phyloP scores from a whole-genome alignment of 2,329 filamentous ascomycete species.

The Hymenoscyphus albidus region DNA sequence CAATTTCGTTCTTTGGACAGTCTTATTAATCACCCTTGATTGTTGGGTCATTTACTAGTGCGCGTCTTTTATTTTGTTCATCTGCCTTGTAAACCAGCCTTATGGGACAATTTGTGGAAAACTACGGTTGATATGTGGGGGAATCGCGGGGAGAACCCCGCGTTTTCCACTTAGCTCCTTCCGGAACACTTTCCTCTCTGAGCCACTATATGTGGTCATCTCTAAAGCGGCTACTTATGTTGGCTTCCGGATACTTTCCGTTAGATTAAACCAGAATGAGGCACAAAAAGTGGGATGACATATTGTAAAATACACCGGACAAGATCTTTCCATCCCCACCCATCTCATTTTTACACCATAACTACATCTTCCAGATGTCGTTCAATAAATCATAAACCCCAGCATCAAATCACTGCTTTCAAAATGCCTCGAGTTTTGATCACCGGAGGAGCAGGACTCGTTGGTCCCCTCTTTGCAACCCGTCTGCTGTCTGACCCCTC shows the following conservation, averaged over 20 bases:
- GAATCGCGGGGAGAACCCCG: conserved; percentile 3
- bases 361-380: background rate
- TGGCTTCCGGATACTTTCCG: background rate
- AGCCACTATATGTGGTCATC: background rate
- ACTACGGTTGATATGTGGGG: background rate
- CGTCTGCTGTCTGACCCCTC: conserved; percentile 49
- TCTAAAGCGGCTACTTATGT: background rate
- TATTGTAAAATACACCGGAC: background rate
- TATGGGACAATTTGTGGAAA: no score
- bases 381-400: background rate
- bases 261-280: background rate
- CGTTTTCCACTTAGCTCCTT: background rate
- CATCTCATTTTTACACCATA: background rate
- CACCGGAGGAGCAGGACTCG: conserved; percentile 61
- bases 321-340: background rate
- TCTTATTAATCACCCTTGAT: no score
- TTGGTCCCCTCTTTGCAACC: conserved; percentile 57
- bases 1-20: no score
- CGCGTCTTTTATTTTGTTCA: no score
- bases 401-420: background rate
- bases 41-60: no score
- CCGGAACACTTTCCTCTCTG: conserved; percentile 8
- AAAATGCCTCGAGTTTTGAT: conserved; percentile 46
- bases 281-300: background rate
- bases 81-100: no score